Conservation (phyloP, 177 flowering plant species). For the Vitis hybrid region DNA sequence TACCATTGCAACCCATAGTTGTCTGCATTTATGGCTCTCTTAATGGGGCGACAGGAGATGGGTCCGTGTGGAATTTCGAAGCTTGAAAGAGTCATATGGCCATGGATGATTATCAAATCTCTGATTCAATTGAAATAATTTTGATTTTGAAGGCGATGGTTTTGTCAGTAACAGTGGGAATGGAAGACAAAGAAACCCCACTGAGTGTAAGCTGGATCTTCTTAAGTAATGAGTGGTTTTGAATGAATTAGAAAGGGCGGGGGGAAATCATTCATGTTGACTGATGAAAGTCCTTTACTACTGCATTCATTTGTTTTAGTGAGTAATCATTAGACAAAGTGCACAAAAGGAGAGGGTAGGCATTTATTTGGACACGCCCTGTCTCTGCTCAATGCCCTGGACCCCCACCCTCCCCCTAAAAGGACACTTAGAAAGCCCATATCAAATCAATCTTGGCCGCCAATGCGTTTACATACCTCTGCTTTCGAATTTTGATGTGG, state of each 20-base stretch:
- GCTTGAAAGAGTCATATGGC: no score
- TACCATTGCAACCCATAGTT: no score
- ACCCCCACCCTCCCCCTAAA: neutral
- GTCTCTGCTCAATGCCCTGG: neutral
- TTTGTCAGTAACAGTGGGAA: neutral
- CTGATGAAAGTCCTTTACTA: neutral
- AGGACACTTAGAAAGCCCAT: no score
- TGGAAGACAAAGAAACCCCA: neutral
- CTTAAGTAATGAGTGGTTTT: conserved; percentile 3
- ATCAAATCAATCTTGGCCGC: no score
- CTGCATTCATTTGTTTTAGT: conserved; percentile 15
- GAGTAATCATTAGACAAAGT: conserved; percentile 25
- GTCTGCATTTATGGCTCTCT: no score
- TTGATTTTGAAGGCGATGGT: neutral
- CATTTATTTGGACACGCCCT: conserved; percentile 4
- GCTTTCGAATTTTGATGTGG: neutral
- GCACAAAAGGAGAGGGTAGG: conserved; percentile 9
- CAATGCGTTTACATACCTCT: neutral
- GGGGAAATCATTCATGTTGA: conserved; percentile 7
- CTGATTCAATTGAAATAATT: neutral
- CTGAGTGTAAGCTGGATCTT: neutral
- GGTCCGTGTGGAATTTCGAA: no score
- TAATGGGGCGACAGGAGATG: no score
- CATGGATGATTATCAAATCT: neutral
- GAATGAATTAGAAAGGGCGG: neutral